Conservation (phyloP, 1,139 yeast genomes). For the Meyerozyma elateridarum region DNA sequence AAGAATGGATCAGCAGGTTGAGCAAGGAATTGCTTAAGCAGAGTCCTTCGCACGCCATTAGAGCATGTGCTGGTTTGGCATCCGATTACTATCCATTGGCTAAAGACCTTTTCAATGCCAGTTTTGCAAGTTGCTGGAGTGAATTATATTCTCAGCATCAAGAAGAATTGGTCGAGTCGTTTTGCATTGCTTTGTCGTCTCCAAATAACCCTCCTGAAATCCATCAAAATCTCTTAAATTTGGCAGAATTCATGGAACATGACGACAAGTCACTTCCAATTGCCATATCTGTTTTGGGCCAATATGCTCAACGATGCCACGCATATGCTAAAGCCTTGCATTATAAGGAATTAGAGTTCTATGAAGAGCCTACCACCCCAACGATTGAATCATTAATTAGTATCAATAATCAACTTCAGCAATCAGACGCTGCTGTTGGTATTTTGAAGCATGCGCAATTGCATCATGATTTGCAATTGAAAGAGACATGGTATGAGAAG, state of each 20-base stretch:
- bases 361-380: slow-evolving; percentile 87
- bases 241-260: slow-evolving; percentile 97
- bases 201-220: slow-evolving; percentile 96
- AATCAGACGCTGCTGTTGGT: slow-evolving; percentile 97
- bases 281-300: slow-evolving; percentile 82
- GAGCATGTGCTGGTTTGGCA: slow-evolving; percentile 92
- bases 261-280: slow-evolving; percentile 93
- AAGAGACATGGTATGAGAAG: slow-evolving; percentile 97
- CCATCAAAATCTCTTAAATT: slow-evolving; percentile 78
- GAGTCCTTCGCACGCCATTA: slow-evolving; percentile 89
- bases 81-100: slow-evolving; percentile 87
- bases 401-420: slow-evolving; percentile 91
- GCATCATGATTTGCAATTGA: slow-evolving; percentile 85
- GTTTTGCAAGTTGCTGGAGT: slow-evolving; percentile 95
- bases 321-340: slow-evolving; percentile 97
- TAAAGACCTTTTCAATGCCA: slow-evolving; percentile 85
- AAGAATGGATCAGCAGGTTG: slow-evolving; percentile 89
- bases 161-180: slow-evolving; percentile 81
- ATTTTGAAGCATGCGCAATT: slow-evolving; percentile 92
- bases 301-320: slow-evolving; percentile 91
- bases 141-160: slow-evolving; percentile 89
- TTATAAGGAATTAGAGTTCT: slow-evolving; percentile 90
- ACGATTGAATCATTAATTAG: slow-evolving; percentile 90
- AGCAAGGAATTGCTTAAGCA: slow-evolving; percentile 84
- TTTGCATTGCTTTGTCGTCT: slow-evolving; percentile 83